Evolutionary conservation across 805 yeast genomes (phyloP).

Genomic region (Scheffersomyces coipomensis): DNA sequence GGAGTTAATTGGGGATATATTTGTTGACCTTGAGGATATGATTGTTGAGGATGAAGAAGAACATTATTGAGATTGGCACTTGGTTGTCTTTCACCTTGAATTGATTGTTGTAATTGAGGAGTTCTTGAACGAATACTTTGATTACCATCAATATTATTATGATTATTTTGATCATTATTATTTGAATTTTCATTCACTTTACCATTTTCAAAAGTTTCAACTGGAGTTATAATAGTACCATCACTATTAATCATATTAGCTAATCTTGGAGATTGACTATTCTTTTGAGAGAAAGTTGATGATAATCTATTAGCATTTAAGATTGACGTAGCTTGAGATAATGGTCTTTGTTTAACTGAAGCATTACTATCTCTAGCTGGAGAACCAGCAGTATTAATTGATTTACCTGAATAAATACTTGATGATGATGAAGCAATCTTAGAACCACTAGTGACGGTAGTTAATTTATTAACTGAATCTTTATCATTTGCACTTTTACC

Average conservation of each 20-base stretch:
- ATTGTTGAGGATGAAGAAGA: conserved; percentile 7
- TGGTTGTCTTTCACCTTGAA: conserved; percentile 4
- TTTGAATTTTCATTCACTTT: neutral
- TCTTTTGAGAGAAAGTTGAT: conserved; percentile 36
- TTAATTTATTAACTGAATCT: neutral
- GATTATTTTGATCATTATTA: neutral
- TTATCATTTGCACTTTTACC: conserved; percentile 6
- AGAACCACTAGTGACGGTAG: conserved; percentile 1
- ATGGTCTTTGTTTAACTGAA: conserved; percentile 15
- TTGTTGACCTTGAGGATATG: conserved; percentile 3
- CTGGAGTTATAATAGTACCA: conserved; percentile 43
- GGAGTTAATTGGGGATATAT: conserved; percentile 4
- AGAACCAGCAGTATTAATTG: conserved; percentile 2
- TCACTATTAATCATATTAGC: conserved; percentile 44
- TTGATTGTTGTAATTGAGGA: neutral
- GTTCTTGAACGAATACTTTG: neutral
- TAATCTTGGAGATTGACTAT: conserved; percentile 34
- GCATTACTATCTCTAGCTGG: conserved; percentile 11
- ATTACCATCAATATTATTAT: neutral
- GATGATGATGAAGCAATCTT: conserved; percentile 14
- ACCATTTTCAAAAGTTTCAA: conserved; percentile 22
- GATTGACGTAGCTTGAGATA: conserved; percentile 19
- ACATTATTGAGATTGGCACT: conserved; percentile 1
- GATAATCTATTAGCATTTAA: conserved; percentile 27
- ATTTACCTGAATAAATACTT: conserved; percentile 7